These are phyloP conservation scores for Trichoderma lentiforme DNA, from an alignment of 2,329 filamentous ascomycete species.

Conservation along the genomic window DNA sequence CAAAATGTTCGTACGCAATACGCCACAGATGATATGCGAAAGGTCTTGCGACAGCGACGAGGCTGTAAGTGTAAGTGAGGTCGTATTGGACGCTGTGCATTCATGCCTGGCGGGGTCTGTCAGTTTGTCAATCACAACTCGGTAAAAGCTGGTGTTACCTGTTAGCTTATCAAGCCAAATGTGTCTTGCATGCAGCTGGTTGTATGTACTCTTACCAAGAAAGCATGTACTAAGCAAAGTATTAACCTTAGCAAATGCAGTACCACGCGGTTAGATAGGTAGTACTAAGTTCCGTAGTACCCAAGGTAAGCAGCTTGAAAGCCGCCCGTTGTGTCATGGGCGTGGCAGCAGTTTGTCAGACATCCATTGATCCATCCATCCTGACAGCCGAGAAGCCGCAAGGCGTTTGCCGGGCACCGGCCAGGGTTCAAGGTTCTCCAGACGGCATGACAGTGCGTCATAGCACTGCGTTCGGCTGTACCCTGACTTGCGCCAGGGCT, in stretches of 20 bases:
- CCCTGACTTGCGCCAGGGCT: not conserved
- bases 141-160: not conserved
- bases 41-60: not conserved
- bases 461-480: not conserved
- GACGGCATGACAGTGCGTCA: slow-evolving; percentile 1
- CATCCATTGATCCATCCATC: not conserved
- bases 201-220: not conserved
- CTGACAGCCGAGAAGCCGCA: not conserved
- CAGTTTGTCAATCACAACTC: not conserved
- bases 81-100: not conserved
- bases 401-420: not conserved
- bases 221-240: not conserved
- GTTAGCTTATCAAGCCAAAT: not conserved
- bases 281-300: not conserved
- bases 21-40: not conserved
- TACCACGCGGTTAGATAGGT: not conserved
- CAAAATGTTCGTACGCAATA: not conserved
- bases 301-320: not conserved
- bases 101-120: not conserved
- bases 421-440: slow-evolving; percentile 9
- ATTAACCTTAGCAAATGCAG: not conserved
- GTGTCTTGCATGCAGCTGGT: not conserved
- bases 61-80: not conserved
- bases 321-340: not conserved
- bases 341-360: not conserved